Evolutionary conservation across 2,329 filamentous ascomycete genomes (phyloP).

Genomic region (Cytospora leucostoma): DNA sequence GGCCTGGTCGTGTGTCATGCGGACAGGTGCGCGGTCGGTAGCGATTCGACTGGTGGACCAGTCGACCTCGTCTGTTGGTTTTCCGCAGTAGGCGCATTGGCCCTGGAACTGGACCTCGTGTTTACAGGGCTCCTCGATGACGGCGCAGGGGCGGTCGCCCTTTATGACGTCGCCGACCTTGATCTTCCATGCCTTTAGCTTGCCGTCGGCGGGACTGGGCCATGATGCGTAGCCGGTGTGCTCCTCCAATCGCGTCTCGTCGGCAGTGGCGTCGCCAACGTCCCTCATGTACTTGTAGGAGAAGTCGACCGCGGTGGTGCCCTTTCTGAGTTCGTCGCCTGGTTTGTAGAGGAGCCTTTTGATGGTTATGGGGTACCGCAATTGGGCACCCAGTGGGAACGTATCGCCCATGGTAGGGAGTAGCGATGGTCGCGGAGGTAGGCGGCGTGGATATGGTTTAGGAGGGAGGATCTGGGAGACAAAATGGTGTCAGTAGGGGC

Average conservation of each 20-base stretch:
- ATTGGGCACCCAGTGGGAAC: constrained; percentile 58
- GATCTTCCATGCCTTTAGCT: constrained; percentile 75
- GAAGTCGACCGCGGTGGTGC: constrained; percentile 83
- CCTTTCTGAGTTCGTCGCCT: constrained; percentile 73
- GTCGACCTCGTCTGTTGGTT: constrained; percentile 90
- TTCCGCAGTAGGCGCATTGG: constrained; percentile 88
- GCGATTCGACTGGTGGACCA: constrained; percentile 81
- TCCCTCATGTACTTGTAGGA: constrained; percentile 78
- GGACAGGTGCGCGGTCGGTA: constrained; percentile 84
- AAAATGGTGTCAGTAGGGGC: neutral
- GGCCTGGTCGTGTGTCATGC: constrained; percentile 91
- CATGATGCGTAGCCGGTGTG: constrained; percentile 75
- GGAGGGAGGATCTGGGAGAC: constrained; percentile 4
- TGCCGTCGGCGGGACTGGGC: constrained; percentile 81
- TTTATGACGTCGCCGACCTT: constrained; percentile 64
- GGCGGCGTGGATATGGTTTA: neutral
- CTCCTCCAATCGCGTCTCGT: constrained; percentile 65
- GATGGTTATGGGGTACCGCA: constrained; percentile 93
- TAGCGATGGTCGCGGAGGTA: neutral
- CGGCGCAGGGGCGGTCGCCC: constrained; percentile 61
- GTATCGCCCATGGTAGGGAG: constrained; percentile 44
- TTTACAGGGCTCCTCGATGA: constrained; percentile 86
- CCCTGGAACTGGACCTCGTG: constrained; percentile 91
- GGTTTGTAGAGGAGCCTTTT: constrained; percentile 77
- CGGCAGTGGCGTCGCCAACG: constrained; percentile 65